These are phyloP conservation scores for Pythium folliculosum DNA, from an alignment of 352 stramenopile species.

Conservation along the genomic window DNA sequence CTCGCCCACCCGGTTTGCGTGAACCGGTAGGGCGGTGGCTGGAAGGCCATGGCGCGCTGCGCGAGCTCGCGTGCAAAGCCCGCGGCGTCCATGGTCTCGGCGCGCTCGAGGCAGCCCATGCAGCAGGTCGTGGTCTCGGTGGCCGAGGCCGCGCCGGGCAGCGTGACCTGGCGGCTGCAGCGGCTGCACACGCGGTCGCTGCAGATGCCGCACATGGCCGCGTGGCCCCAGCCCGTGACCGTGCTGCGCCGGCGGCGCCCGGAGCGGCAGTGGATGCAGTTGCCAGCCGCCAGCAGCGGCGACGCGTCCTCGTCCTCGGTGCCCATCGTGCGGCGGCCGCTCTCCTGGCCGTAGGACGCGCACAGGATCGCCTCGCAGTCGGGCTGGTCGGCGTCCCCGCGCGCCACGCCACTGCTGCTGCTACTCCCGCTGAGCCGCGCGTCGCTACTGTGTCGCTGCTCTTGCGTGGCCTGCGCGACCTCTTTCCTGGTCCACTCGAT, in stretches of 20 bases:
- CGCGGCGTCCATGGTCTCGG: slow-evolving; percentile 14
- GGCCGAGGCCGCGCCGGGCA: background rate
- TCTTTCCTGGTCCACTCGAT: slow-evolving; percentile 29
- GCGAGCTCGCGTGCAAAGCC: slow-evolving; percentile 11
- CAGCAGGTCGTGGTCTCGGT: slow-evolving; percentile 12
- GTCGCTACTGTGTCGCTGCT: background rate
- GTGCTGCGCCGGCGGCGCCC: slow-evolving; percentile 7
- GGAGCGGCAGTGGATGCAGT: slow-evolving; percentile 8
- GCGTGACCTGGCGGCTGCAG: slow-evolving; percentile 11
- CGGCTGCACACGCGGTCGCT: slow-evolving; percentile 16
- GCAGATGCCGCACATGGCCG: slow-evolving; percentile 11
- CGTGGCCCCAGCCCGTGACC: background rate
- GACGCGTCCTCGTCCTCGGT: slow-evolving; percentile 1
- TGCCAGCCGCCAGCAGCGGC: background rate
- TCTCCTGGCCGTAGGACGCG: background rate
- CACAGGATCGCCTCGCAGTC: slow-evolving; percentile 14
- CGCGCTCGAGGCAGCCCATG: slow-evolving; percentile 12
- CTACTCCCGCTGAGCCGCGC: background rate
- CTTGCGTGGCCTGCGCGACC: background rate
- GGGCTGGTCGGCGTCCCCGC: too few species aligned
- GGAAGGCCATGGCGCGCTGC: slow-evolving; percentile 17
- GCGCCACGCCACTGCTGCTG: background rate
- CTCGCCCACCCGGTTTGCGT: background rate
- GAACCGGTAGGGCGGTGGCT: slow-evolving; percentile 3
- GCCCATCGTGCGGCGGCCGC: background rate